Evolutionary conservation across 1,139 yeast species (phyloP), one percentile per base, ranked within the genome.

Genomic region (Nakaseomyces kungkrabaensis): DNA sequence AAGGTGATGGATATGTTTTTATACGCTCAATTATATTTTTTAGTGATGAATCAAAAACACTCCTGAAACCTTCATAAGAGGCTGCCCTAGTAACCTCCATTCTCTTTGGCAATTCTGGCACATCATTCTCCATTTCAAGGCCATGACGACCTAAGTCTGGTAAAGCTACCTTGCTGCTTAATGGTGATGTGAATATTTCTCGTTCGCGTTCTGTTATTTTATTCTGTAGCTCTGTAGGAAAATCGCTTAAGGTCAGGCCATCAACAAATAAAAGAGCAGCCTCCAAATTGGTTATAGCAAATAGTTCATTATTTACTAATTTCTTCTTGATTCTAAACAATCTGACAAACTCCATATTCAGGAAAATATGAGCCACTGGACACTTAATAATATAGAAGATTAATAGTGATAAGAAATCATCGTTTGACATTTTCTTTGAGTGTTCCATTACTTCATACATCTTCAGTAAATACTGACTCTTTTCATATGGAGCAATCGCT

Each of bases 261-360:
- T 75, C 75, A n/a, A 79, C 57, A 54, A 78, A 79, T 24, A 75
- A 73, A 22, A 81, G 65, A 3, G 84, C 78, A 0, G 88, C 88
- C 57, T 81, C 86, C 46, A 79, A 67, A 59, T 82, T 82, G 1
- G 87, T 82, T 46, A 81, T 62, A 47, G 81, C 79, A 60, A 79
- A 82, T 31, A 78, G 63, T 29, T 77, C 70, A 53, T 78, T 80
- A 29, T 82, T 82, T 29, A 67, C 68, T 40, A 76, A 59, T 22
- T 72, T 68, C 27, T 65, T 61, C 37, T 70, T 68, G 52, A 79
- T 77, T 47, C 84, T 70, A 62, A 80, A 82, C 46, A 84, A 65
- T 53, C 76, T 77, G 50, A 81, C 76, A 59, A 74, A 79, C 48
- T 73, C 69, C 50, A 78, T 64, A 52, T 79, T 80, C 22, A 78